Conservation (phyloP, 2,329 filamentous ascomycete genomes). For the Pestalotiopsis sp. region DNA sequence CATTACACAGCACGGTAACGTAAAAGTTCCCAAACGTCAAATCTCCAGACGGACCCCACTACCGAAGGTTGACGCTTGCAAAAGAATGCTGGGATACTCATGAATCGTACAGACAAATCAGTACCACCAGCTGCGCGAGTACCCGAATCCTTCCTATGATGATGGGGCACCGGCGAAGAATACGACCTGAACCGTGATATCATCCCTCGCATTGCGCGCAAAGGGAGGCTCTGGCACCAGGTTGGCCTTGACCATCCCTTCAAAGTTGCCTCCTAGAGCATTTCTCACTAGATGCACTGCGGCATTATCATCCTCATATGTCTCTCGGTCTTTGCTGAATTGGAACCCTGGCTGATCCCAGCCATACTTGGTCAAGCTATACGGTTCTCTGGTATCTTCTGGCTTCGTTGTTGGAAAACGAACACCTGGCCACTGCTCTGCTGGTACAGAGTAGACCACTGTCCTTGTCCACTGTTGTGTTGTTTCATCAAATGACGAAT, state of each 20-base stretch:
- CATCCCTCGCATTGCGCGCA: conserved; percentile 66
- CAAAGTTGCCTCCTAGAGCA: conserved; percentile 72
- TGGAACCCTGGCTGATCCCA: not conserved
- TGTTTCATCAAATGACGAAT: too few relatives aligned
- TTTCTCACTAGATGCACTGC: conserved; percentile 79
- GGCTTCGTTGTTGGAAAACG: not conserved
- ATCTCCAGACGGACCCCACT: not conserved
- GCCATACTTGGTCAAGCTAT: conserved; percentile 14
- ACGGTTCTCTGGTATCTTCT: not conserved
- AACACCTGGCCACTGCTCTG: not conserved
- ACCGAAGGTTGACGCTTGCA: not conserved
- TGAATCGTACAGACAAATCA: not conserved
- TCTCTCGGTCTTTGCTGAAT: conserved; percentile 59
- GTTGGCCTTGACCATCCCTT: conserved; percentile 70
- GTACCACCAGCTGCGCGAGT: not conserved
- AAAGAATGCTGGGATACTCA: not conserved
- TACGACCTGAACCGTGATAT: conserved; percentile 83
- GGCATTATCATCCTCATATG: conserved; percentile 76
- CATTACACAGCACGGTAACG: not conserved
- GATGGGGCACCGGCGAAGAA: conserved; percentile 55
- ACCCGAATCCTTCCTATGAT: not conserved
- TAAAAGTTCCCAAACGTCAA: not conserved
- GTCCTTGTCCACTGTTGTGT: not conserved
- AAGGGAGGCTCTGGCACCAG: conserved; percentile 72
- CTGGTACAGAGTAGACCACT: too few relatives aligned